Base-by-base conservation (phyloP, 1,284 basidiomycete species). In the Entoloma clypeatum region DNA sequence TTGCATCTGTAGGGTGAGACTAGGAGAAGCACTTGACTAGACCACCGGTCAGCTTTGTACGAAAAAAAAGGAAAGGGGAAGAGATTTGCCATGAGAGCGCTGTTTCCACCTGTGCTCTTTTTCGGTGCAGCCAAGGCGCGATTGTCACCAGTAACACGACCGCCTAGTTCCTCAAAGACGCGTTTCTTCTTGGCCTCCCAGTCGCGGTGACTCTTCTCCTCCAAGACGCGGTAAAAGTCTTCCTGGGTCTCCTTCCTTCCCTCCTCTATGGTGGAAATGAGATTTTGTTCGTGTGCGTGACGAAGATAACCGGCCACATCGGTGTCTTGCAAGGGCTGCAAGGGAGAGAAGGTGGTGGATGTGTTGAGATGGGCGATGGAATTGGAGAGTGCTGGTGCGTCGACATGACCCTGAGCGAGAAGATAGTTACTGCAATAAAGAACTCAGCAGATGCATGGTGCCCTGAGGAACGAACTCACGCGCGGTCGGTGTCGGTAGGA, bases 181-280 rank as follows among this genome's bases (percentile, higher is more conserved):
- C 83, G 76, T 54, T 84, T 83, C 70, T 95, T 94, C 57, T 90
- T 87, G 14, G 78, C 76, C 57, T 95, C 89, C 93, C 93, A 97
- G 53, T 93, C 88, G 36, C 77, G 73, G 48, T 81, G 74, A 53
- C 84, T 80, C 25, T 85, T 74, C 31, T 85, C 79, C 55, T 92
- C 86, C 29, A 94, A 67, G 27, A 82, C 78, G 24, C 77, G 74
- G 56, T 93, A 91, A 54, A 95, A 94, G 50, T 90, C 83, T 47
- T 86, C 76, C 52, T 92, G 82, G 0, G 92, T 95, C 52, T 91
- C 83, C 46, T 83, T 78, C 34, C 92, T 71, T 4, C 86, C 86
- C 57, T 95, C 89, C 60, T 96, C 92, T 45, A 97, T 94, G 2
- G 91, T 90, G 3, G 89, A 88, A 47, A 96, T 90, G 43, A 97